Percentiles rank a stretch among this genome's conserved stretches.
phyloP scores from a whole-genome alignment of 2,329 filamentous ascomycete species.

The Diaporthe caulivora region DNA sequence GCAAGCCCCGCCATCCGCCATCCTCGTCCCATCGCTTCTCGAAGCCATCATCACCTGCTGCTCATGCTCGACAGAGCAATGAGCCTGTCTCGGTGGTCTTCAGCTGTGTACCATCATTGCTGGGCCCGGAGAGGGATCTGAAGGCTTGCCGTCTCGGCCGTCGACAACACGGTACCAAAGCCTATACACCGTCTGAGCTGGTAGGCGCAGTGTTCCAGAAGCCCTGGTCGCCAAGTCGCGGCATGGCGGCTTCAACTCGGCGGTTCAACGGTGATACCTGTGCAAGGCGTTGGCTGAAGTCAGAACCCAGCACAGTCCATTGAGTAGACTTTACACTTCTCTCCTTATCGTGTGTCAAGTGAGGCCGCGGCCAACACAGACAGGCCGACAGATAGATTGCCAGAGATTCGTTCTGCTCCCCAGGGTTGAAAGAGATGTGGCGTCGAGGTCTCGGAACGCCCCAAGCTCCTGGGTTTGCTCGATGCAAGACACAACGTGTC shows the following conservation, averaged over 20 bases:
- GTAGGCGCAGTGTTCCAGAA: conserved; percentile 30
- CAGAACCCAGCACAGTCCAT: conserved; percentile 26
- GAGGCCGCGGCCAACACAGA: neutral
- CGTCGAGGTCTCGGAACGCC: neutral
- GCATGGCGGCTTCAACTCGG: conserved; percentile 30
- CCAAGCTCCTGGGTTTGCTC: neutral
- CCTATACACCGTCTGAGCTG: conserved; percentile 5
- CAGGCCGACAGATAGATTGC: neutral
- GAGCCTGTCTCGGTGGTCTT: neutral
- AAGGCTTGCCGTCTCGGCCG: neutral
- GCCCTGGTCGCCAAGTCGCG: conserved; percentile 33
- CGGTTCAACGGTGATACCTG: conserved; percentile 19
- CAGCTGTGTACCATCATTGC: neutral
- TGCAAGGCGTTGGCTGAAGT: conserved; percentile 18
- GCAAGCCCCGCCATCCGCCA: neutral
- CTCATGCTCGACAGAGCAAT: neutral
- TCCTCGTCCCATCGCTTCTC: neutral
- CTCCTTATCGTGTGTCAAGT: conserved; percentile 1
- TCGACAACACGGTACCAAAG: neutral
- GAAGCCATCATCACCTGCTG: neutral
- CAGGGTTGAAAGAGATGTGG: neutral
- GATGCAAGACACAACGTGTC: neutral
- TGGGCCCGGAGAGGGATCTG: neutral
- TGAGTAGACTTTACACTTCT: conserved; percentile 22
- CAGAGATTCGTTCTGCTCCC: neutral